Evolutionary conservation across 129 eudicot genomes (phyloP), one percentile per base, ranked within the genome.

Genomic region (Centaurea solstitialis): DNA sequence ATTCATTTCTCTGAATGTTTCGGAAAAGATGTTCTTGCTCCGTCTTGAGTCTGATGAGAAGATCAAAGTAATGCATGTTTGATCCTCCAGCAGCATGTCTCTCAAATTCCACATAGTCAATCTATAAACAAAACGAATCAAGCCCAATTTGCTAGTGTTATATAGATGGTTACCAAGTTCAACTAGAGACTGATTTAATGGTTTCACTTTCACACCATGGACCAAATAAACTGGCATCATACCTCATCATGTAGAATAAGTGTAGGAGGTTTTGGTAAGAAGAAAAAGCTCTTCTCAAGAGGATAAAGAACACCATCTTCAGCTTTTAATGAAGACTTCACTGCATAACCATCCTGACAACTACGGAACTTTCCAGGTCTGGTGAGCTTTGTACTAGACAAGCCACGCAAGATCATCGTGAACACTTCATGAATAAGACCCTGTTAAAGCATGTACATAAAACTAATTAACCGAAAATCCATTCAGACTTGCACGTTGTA

Each of bases 171-270:
- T 12, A 70, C 21, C 35, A 71, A 62, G 38, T 61, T 45, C 80
- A 81, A 45, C 39, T 28, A 81, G 13, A 50, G 40, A 50, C 40
- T 22, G 23, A 67, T 75, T n/a, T 41, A 65, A 68, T 78, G 62
- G 62, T 7, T 50, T 50, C 62, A 50, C 21, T 7, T 15, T 50
- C 62, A 50, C 21, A 35, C 9, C 11, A 71, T 21, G 38, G 47
- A 40, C 70, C 76, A 45, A 39, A 4, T 68, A 64, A 39, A 41
- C 35, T 30, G 39, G 72, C 35, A 57, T 7, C 64, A 71, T 82
- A 94, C 98, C 97, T 94, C 98, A 33, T 94, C 98, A 72, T 94
- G 97, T 62, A 94, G 98, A 88, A 94, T 90, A 72, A 94, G 97
- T 6, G 98, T 94, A 11, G 98, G 98, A 74, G 98, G 98, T 77